Base-by-base conservation (phyloP, 169 alveolate genomes). In the Blepharisma undulans region DNA sequence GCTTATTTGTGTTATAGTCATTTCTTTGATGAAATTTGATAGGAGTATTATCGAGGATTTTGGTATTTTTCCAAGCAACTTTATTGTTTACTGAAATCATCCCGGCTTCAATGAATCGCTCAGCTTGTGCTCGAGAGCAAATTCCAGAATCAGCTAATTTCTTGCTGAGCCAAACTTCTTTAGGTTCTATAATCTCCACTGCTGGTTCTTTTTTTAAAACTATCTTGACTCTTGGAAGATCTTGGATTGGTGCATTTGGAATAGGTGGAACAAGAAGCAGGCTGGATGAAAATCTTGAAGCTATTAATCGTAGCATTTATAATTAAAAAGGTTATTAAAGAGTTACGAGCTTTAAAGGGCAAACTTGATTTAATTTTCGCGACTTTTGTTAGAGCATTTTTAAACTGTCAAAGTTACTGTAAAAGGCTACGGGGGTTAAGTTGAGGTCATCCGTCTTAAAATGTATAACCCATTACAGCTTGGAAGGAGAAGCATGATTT, bases 81-180 rank as follows among this genome's bases (percentile, higher is more conserved):
- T 82, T 74, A 7, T 95, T 95, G 76, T 93, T 93, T 21, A 92
- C 93, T 81, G 84, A 87, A 3, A 93, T 89, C 95, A 93, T 92
- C 4, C 96, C 93, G 48, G 93, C 92, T 59, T 72, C 88, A n/a
- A 93, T 89, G n/a, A 93, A 30, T 48, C 89, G 77, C 66, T 93
- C 96, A 21, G 96, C 96, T 77, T 82, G 88, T 32, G 94, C 76
- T 33, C 96, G 61, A 18, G 94, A 89, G 78, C 96, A 93, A 25
- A 93, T 87, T 19, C 94, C 96, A 59, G 89, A 79, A 12, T 94
- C 80, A 18, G 92, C 60, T n/a, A 93, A 30, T 19, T 95, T 59
- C 66, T 93, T 93, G 22, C 95, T 84, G 2, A 93, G 89, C 78
- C 96, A 72, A 61, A 92, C 93, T 1, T 82, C 78, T 30, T 84